phyloP scores from a whole-genome alignment of 1,284 basidiomycete species.

The Polyporus tsugae region DNA sequence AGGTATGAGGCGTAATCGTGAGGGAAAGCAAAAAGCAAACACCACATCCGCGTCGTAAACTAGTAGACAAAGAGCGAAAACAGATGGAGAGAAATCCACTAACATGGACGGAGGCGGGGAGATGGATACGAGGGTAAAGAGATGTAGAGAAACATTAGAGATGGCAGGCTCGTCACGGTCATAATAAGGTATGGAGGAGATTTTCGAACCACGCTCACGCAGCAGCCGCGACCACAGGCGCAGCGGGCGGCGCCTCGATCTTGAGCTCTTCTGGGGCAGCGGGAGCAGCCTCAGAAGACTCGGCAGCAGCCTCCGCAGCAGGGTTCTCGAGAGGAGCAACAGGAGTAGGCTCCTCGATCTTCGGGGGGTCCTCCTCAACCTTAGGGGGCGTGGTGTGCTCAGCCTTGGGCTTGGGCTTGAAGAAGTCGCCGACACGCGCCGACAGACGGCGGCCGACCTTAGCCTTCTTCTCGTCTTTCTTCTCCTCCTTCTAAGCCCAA shows the following conservation, averaged over 20 bases:
- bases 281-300: slow-evolving; percentile 42
- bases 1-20: slow-evolving; percentile 42
- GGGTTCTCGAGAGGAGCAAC: slow-evolving; percentile 83
- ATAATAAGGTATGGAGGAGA: slow-evolving; percentile 44
- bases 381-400: slow-evolving; percentile 79
- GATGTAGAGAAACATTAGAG: slow-evolving; percentile 46
- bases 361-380: slow-evolving; percentile 84
- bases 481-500: slow-evolving; percentile 43
- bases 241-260: slow-evolving; percentile 44
- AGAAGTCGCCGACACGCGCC: slow-evolving; percentile 77
- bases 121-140: slow-evolving; percentile 45
- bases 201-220: slow-evolving; percentile 54
- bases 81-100: slow-evolving; percentile 42
- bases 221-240: slow-evolving; percentile 58
- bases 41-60: slow-evolving; percentile 70
- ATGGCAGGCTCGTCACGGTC: slow-evolving; percentile 61
- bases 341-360: slow-evolving; percentile 78
- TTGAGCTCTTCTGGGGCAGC: slow-evolving; percentile 47
- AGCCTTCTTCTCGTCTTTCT: slow-evolving; percentile 47
- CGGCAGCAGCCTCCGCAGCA: slow-evolving; percentile 46
- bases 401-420: slow-evolving; percentile 79
- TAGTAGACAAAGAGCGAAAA: slow-evolving; percentile 56
- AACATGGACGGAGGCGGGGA: slow-evolving; percentile 41
- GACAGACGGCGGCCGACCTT: slow-evolving; percentile 83
- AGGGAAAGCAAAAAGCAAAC: slow-evolving; percentile 46